Evolutionary conservation across 1,284 basidiomycete genomes (phyloP).

Genomic region (Ceratobasidium sp.): DNA sequence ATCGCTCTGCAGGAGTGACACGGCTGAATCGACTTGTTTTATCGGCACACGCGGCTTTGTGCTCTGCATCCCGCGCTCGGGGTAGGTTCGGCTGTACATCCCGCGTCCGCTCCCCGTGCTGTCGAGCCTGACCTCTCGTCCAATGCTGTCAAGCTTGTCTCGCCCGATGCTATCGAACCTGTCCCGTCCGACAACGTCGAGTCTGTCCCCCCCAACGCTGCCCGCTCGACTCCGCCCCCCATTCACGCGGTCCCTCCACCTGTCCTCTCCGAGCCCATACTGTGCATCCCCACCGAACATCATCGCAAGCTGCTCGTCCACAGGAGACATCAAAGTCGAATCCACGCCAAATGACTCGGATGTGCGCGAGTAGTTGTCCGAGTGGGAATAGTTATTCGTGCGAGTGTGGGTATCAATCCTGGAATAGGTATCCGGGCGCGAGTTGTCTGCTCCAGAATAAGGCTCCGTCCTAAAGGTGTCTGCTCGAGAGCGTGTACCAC

Average conservation of each 20-base stretch:
- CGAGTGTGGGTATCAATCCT: slow-evolving; percentile 2
- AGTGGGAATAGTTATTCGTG: slow-evolving; percentile 12
- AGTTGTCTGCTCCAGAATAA: neutral
- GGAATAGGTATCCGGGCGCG: neutral
- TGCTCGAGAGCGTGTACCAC: neutral
- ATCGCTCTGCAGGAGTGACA: slow-evolving; percentile 37
- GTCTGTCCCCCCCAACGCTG: slow-evolving; percentile 3
- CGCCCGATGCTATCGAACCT: slow-evolving; percentile 19
- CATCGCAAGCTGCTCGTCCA: slow-evolving; percentile 34
- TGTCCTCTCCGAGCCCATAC: neutral
- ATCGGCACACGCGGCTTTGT: slow-evolving; percentile 1
- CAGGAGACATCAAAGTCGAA: slow-evolving; percentile 9
- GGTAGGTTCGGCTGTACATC: slow-evolving; percentile 17
- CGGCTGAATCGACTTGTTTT: slow-evolving; percentile 34
- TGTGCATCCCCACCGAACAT: slow-evolving; percentile 11
- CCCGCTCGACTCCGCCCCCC: neutral
- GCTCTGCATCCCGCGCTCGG: slow-evolving; percentile 25
- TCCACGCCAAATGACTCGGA: neutral
- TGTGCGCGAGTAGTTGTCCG: neutral
- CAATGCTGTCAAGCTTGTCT: slow-evolving; percentile 22
- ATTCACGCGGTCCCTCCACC: neutral
- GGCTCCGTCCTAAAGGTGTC: neutral
- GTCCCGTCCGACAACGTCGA: neutral
- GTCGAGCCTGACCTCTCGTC: slow-evolving; percentile 18
- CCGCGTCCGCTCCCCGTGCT: slow-evolving; percentile 19